These are phyloP conservation scores for Talaromyces sp. DNA, from an alignment of 2,329 filamentous ascomycete species.

Conservation along the genomic window DNA sequence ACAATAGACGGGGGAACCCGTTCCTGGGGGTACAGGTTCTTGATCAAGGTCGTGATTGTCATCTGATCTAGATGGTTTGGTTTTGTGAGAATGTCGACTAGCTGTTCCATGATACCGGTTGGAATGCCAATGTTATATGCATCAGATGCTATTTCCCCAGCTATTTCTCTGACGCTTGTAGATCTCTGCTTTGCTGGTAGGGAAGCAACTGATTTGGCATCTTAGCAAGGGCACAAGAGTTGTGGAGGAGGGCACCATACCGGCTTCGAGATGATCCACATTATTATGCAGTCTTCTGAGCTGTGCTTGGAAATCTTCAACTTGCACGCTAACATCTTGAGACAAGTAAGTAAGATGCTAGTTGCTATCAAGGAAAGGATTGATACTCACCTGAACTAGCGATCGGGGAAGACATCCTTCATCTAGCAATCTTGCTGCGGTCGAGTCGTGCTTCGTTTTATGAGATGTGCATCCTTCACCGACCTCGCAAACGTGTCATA, in stretches of 20 bases:
- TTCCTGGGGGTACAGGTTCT: constrained; percentile 70
- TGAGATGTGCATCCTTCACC: neutral
- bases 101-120: constrained; percentile 55
- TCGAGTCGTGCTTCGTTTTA: neutral
- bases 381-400: constrained; percentile 12
- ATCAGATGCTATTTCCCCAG: constrained; percentile 60
- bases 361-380: neutral
- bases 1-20: constrained; percentile 59
- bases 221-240: constrained; percentile 7
- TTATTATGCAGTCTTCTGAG: constrained; percentile 31
- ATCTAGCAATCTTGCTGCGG: neutral
- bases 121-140: constrained; percentile 67
- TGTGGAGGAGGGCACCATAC: constrained; percentile 22
- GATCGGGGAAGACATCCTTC: neutral
- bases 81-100: constrained; percentile 64
- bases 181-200: constrained; percentile 63
- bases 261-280: constrained; percentile 37
- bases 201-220: constrained; percentile 30
- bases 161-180: constrained; percentile 58
- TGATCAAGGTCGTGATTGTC: constrained; percentile 64
- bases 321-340: constrained; percentile 2
- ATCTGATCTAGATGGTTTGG: constrained; percentile 72
- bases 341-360: neutral
- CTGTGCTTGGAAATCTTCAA: constrained; percentile 15
- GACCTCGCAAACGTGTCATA: neutral